Evolutionary conservation across 768 basidiomycete genomes (phyloP).

Genomic region (Mycena sanguinolenta): DNA sequence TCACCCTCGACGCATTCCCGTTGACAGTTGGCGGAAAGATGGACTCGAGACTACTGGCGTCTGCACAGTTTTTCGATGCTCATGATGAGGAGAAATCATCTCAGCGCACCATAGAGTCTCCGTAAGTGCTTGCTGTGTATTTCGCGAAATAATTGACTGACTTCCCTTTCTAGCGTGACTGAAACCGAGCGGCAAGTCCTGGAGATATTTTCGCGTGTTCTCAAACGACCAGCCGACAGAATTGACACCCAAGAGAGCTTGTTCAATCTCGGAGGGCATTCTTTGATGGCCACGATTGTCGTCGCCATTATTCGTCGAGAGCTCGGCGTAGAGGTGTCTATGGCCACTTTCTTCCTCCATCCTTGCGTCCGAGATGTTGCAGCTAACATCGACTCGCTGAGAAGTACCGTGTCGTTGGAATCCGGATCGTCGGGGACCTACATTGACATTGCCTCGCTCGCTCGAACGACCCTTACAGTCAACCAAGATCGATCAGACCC

Average conservation of each 20-base stretch:
- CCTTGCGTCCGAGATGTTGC: slow-evolving; percentile 11
- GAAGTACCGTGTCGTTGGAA: not conserved
- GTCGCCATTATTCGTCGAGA: slow-evolving; percentile 13
- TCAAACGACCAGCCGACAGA: slow-evolving; percentile 9
- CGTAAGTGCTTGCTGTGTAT: slow-evolving; percentile 7
- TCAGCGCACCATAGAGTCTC: slow-evolving; percentile 12
- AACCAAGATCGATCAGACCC: slow-evolving; percentile 13
- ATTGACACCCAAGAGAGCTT: slow-evolving; percentile 9
- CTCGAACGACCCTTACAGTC: slow-evolving; percentile 9
- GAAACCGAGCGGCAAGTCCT: slow-evolving; percentile 10
- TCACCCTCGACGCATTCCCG: slow-evolving; percentile 12
- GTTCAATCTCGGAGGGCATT: slow-evolving; percentile 12
- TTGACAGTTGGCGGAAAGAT: slow-evolving; percentile 10
- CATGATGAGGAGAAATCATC: slow-evolving; percentile 4
- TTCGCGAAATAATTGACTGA: not conserved
- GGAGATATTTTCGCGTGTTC: slow-evolving; percentile 9
- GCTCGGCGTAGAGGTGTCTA: slow-evolving; percentile 12
- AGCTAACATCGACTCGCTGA: slow-evolving; percentile 13
- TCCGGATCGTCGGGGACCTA: not conserved
- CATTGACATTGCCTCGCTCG: slow-evolving; percentile 8
- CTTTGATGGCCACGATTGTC: slow-evolving; percentile 13
- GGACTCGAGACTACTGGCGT: slow-evolving; percentile 1
- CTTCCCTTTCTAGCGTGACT: slow-evolving; percentile 3
- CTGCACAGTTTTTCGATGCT: slow-evolving; percentile 11
- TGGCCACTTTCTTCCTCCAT: slow-evolving; percentile 13